Evolutionary conservation across 2,329 filamentous ascomycete genomes (phyloP).

Genomic region (Talaromyces atroroseus): DNA sequence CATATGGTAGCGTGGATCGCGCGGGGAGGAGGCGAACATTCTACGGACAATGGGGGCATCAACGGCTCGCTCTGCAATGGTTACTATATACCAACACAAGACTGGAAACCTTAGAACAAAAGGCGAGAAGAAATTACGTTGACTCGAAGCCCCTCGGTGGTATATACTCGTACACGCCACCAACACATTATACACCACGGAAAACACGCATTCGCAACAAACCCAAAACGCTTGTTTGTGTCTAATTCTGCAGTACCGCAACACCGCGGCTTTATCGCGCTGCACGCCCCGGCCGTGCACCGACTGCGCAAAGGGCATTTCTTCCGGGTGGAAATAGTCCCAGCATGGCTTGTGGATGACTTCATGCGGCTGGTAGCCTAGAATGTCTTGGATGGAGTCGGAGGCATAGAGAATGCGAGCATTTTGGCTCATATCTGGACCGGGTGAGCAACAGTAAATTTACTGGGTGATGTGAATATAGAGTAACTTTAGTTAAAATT

Average conservation of each 20-base stretch:
- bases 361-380: constrained; percentile 72
- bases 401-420: constrained; percentile 79
- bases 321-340: constrained; percentile 79
- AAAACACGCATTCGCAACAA: constrained; percentile 83
- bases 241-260: constrained; percentile 71
- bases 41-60: constrained; percentile 74
- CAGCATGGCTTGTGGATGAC: constrained; percentile 72
- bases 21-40: constrained; percentile 73
- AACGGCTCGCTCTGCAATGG: constrained; percentile 62
- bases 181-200: constrained; percentile 79
- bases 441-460: constrained; percentile 15
- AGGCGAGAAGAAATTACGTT: constrained; percentile 54
- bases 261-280: constrained; percentile 77
- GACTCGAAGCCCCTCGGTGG: constrained; percentile 60
- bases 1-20: constrained; percentile 86
- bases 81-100: too few relatives aligned
- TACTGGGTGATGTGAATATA: neutral
- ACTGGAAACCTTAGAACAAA: constrained; percentile 10
- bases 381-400: constrained; percentile 74
- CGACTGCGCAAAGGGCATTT: constrained; percentile 67
- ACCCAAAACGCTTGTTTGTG: constrained; percentile 67
- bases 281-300: constrained; percentile 68
- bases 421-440: constrained; percentile 64
- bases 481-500: too few relatives aligned
- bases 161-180: constrained; percentile 81